Evolutionary conservation across 495 filamentous ascomycete genomes (phyloP).

Genomic region (Penicillium fimorum): DNA sequence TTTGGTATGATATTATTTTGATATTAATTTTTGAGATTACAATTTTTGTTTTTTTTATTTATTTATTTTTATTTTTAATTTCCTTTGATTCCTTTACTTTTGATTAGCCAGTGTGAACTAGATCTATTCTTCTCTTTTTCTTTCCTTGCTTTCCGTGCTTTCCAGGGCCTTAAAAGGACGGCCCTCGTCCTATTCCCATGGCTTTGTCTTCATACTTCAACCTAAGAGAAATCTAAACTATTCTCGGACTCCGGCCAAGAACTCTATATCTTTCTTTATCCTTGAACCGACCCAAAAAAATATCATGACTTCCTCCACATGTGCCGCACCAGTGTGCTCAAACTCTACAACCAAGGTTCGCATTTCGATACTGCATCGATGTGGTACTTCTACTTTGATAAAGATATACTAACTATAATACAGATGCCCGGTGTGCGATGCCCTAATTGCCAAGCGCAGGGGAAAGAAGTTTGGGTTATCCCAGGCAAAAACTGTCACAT

Average conservation of each 20-base stretch:
- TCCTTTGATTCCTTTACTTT: not conserved
- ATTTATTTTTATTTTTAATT: not conserved
- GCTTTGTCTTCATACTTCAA: not conserved
- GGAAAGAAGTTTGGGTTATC: constrained; percentile 50
- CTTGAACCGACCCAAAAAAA: not conserved
- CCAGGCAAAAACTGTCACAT: constrained; percentile 50
- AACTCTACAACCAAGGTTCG: constrained; percentile 26
- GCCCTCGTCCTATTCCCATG: not conserved
- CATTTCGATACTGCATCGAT: not conserved
- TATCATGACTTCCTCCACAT: constrained; percentile 14
- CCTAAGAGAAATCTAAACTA: not conserved
- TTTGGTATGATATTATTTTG: not conserved
- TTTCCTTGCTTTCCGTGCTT: constrained; percentile 12
- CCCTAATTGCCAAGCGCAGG: constrained; percentile 39
- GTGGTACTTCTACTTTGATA: constrained; percentile 5
- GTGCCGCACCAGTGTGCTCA: constrained; percentile 16
- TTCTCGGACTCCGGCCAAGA: not conserved
- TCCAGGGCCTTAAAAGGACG: constrained; percentile 10
- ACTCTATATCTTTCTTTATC: not conserved
- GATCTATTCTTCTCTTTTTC: constrained; percentile 5
- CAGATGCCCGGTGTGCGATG: constrained; percentile 54
- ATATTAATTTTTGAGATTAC: not conserved
- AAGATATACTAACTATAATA: not conserved
- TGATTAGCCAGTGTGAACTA: constrained; percentile 1
- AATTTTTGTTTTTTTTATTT: constrained; percentile 1